A percentile compares a stretch with the other conserved stretches of the same genome.
These are phyloP conservation scores for Penicillium lividum DNA, from an alignment of 495 filamentous ascomycete species.

Conservation along the genomic window DNA sequence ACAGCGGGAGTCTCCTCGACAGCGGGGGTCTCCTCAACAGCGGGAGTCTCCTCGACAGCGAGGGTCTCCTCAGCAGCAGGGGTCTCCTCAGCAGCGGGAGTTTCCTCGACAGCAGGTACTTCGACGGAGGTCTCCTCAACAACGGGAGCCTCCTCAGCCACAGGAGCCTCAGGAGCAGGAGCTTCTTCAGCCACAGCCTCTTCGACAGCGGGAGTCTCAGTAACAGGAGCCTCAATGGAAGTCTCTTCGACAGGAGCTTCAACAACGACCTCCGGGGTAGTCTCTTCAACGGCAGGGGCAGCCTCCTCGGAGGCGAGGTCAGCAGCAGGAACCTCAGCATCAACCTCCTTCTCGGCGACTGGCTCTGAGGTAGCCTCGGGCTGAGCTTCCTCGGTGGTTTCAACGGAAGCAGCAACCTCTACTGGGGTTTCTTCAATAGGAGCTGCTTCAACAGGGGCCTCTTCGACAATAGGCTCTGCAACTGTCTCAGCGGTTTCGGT, in stretches of 20 bases:
- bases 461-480: constrained; percentile 7
- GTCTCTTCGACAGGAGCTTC: constrained; percentile 5
- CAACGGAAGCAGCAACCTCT: background rate
- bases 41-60: too few relatives aligned
- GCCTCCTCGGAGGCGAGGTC: background rate
- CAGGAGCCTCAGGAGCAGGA: constrained; percentile 8
- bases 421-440: constrained; percentile 6
- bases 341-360: background rate
- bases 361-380: constrained; percentile 10
- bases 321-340: background rate
- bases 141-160: constrained; percentile 1
- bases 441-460: constrained; percentile 3
- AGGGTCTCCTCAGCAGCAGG: too few relatives aligned
- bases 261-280: background rate
- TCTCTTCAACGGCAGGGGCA: constrained; percentile 5
- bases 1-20: too few relatives aligned
- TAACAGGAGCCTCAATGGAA: constrained; percentile 11
- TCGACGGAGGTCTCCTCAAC: background rate
- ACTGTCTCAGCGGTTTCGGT: background rate
- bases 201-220: constrained; percentile 1
- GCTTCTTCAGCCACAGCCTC: constrained; percentile 10
- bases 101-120: too few relatives aligned
- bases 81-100: too few relatives aligned
- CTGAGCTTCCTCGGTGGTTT: constrained; percentile 1
- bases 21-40: too few relatives aligned